Evolutionary conservation across 164 flowering plant species (phyloP), one percentile per base, ranked within the genome.

Genomic region (Aristolochia californica): DNA sequence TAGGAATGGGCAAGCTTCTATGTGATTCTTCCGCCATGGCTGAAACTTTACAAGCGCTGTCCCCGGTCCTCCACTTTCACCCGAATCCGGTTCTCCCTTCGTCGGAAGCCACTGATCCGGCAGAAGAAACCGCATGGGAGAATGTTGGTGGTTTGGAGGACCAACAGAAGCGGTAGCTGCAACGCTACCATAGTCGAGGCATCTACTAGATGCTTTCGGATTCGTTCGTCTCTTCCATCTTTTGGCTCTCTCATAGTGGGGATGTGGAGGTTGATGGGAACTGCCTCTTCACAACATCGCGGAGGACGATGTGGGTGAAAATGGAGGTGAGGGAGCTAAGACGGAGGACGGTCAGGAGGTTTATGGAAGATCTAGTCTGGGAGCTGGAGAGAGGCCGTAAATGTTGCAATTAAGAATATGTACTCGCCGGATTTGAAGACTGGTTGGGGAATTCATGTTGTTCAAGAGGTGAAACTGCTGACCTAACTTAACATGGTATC

Each of bases 381-480:
- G 64, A 54, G 22, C 57, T 62, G 68, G 53, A 72, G 64, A 52
- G 77, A 60, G 13, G 43, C 27, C 52, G 77, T 83, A 13, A 73
- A 77, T 34, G 67, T 47, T 17, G 82, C 77, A 12, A 80, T 88
- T 43, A 72, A 68, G 74, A 78, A 88, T 61, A 76, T 91, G 76
- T 91, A 91, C 56, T 70, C 80, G 51, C 96, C 98, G 23, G 91
- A 91, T 86, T 78, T 91, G 77, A 80, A 60, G 55, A 65, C 53
- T 28, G 96, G 98, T n/a, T 91, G 98, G 98, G 96, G 98, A 27
- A 67, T 91, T 13, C 96, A 91, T 61, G 87, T 88, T 5, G 90
- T 88, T 50, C 98, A 91, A 67, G 98, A 91, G 67, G 82, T 86
- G 5, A 91, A 88, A 67, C 61, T 91, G 61, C 66, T 91, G 72